Evolutionary conservation across 306 rosid species (phyloP).

Genomic region (Fagus crenata): DNA sequence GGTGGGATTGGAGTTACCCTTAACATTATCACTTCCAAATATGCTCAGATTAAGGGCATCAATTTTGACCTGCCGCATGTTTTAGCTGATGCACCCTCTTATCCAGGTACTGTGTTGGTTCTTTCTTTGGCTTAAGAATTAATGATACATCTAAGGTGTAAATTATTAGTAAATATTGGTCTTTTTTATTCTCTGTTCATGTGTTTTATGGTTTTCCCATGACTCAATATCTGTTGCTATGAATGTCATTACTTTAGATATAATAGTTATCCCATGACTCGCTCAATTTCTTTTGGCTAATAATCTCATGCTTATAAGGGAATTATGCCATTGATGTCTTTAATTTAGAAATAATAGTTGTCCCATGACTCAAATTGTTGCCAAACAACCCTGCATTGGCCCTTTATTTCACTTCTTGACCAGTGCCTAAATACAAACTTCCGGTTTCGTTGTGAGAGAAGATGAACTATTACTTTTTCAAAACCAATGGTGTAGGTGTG

Average conservation of each 20-base stretch:
- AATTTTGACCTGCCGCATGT: conserved; percentile 25
- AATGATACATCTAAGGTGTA: not conserved
- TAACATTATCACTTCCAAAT: conserved; percentile 13
- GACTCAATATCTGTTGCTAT: not conserved
- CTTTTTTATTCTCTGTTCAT: not conserved
- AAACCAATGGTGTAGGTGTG: conserved; percentile 23
- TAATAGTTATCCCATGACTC: conserved; percentile 1
- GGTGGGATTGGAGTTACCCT: conserved; percentile 32
- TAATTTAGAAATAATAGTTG: too few relatives aligned
- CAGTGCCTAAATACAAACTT: not conserved
- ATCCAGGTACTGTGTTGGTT: conserved; percentile 8
- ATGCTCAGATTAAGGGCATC: conserved; percentile 23
- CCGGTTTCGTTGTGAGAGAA: not conserved
- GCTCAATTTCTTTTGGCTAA: too few relatives aligned
- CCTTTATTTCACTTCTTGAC: not conserved
- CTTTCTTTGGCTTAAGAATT: conserved; percentile 2
- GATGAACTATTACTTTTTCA: not conserved
- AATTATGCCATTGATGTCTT: too few relatives aligned
- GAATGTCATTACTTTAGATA: not conserved
- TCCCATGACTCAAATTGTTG: too few relatives aligned
- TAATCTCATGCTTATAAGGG: too few relatives aligned
- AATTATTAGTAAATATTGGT: not conserved
- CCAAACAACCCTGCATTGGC: not conserved
- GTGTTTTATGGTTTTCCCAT: not conserved
- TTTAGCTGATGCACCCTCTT: conserved; percentile 22